Base-by-base conservation (phyloP, 2,329 filamentous ascomycete genomes). In the Aspergillus sp. region DNA sequence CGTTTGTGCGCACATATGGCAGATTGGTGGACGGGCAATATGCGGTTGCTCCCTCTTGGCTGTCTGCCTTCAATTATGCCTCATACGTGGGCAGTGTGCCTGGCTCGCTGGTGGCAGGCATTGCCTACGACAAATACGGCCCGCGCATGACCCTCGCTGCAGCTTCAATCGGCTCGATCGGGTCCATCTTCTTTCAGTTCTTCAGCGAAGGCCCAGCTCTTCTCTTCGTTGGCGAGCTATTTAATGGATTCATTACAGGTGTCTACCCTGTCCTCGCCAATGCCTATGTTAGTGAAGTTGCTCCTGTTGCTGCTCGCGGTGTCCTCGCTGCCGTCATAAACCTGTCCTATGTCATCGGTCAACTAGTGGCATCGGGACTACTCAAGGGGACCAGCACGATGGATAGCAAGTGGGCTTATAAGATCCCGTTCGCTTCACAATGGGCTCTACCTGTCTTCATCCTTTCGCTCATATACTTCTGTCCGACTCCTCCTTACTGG, bases 391-490 rank as follows among this genome's bases (percentile, higher is more conserved):
- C 78, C 72, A 63, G 80, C 4, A 63, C 65, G 5, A 71, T 79
- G 28, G 62, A 67, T 1, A 79, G 80, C 57, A 65, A 82, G 58
- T 82, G 80, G 81, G 75, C 78, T 1, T 83, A 81, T 65, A 74
- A 78, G 7, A 81, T 83, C 52, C 81, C 81, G 1, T 83, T 81
- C 54, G 77, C 76, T 2, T 61, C 82, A 10, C 81, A 83, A 65
- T 81, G 80, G 80, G 79, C 78, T 67, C 82, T 79, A 78, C 79
- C 80, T 0, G 66, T 81, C 12, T 79, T 80, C 1, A 75, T 82
- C 9, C 66, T 79, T 23, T 67, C 80, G 36, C 78, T 76, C 9
- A 73, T 79, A 30, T 66, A 71, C 15, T 67, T 81, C 39, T 79
- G 79, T 3, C 80, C 80, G 0, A 79, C 81, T 63, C 80, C 74